phyloP scores from a whole-genome alignment of 805 yeast species.

The Candida khao-thaluensis region DNA sequence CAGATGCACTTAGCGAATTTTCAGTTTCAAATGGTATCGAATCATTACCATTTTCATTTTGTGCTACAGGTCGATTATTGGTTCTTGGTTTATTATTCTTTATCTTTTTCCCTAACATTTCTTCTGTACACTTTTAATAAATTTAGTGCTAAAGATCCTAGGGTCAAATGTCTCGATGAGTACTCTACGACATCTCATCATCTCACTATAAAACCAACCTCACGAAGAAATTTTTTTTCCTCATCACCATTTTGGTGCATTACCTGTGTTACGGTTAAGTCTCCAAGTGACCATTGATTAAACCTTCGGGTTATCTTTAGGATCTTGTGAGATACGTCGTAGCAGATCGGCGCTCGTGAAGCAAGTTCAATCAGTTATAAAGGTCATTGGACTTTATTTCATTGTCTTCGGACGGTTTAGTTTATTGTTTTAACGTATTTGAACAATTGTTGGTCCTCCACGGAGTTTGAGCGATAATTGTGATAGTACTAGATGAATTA shows the following conservation, averaged over 20 bases:
- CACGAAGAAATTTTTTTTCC: background rate
- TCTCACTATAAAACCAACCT: background rate
- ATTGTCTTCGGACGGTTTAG: slow-evolving; percentile 13
- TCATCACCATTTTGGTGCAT: slow-evolving; percentile 11
- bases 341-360: slow-evolving; percentile 76
- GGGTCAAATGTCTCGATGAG: background rate
- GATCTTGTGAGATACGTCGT: slow-evolving; percentile 34
- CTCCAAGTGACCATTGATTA: slow-evolving; percentile 37
- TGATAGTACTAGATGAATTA: slow-evolving; percentile 3
- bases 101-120: slow-evolving; percentile 3
- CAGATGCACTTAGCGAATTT: slow-evolving; percentile 31
- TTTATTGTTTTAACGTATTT: slow-evolving; percentile 7
- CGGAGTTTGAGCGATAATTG: slow-evolving; percentile 51
- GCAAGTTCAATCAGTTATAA: slow-evolving; percentile 41
- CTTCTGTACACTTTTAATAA: too few species aligned
- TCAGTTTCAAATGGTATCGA: slow-evolving; percentile 35
- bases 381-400: background rate
- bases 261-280: slow-evolving; percentile 54
- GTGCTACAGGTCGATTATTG: slow-evolving; percentile 7
- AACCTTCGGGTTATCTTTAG: slow-evolving; percentile 30
- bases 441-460: slow-evolving; percentile 37
- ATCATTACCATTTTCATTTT: slow-evolving; percentile 14
- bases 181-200: background rate
- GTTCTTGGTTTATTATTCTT: background rate
- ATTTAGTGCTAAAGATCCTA: too few species aligned